A percentile compares a stretch with the other conserved stretches of the same genome.
These are phyloP conservation scores for Lithohypha guttulata DNA, from an alignment of 2,329 filamentous ascomycete genomes.

Conservation along the genomic window DNA sequence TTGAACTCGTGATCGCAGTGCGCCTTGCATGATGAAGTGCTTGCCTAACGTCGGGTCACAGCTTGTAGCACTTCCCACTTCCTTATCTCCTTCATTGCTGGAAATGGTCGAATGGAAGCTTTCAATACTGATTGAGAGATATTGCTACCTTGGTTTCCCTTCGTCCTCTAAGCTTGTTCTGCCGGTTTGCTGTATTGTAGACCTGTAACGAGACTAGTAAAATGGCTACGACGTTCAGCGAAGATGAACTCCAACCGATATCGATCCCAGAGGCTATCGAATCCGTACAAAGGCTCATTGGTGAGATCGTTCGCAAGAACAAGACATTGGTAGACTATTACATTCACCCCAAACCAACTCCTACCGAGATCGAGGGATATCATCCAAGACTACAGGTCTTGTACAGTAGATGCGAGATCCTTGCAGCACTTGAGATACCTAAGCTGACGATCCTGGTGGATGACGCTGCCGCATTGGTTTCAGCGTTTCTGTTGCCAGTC, in stretches of 20 bases:
- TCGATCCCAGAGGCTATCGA: constrained; percentile 15
- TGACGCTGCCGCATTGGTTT: constrained; percentile 14
- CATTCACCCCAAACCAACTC: constrained; percentile 18
- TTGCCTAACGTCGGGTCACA: not conserved
- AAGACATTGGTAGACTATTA: constrained; percentile 20
- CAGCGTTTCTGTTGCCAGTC: constrained; percentile 14
- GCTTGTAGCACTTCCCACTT: not conserved
- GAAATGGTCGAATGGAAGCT: not conserved
- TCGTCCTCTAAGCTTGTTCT: too few relatives aligned
- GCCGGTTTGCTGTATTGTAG: too few relatives aligned
- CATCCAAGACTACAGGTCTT: constrained; percentile 21
- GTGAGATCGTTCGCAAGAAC: constrained; percentile 17
- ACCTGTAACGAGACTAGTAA: not conserved
- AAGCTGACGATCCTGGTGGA: constrained; percentile 18
- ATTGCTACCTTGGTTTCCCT: not conserved
- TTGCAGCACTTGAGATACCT: constrained; percentile 13
- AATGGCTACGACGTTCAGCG: not conserved
- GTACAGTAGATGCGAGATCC: constrained; percentile 11
- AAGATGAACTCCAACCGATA: constrained; percentile 9
- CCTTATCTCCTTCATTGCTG: not conserved
- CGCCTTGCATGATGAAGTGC: constrained; percentile 5
- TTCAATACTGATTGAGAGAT: not conserved
- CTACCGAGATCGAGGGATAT: constrained; percentile 19
- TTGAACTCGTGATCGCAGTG: constrained; percentile 2
- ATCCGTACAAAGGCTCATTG: constrained; percentile 12